Percentiles rank a stretch among this genome's conserved stretches.
Conservation (phyloP, 1,284 basidiomycete species). For the Cystobasidium sp. region DNA sequence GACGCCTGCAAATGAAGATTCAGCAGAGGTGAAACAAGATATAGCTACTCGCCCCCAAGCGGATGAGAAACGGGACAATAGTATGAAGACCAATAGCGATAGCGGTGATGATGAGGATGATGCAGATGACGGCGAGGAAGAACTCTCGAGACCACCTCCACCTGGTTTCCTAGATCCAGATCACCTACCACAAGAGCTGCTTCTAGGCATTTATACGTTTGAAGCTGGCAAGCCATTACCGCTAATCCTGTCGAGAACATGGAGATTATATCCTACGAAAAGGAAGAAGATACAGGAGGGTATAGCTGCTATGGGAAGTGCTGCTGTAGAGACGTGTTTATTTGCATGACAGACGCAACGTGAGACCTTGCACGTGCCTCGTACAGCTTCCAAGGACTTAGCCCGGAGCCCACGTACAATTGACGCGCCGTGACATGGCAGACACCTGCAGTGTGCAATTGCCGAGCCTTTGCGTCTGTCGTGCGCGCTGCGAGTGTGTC, state of each 20-base stretch:
- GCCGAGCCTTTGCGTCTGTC: not conserved
- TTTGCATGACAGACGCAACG: slow-evolving; percentile 12
- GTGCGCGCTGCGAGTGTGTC: not conserved
- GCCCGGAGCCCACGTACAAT: no score
- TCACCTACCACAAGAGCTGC: slow-evolving; percentile 47
- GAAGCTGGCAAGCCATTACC: slow-evolving; percentile 48
- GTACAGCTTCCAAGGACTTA: no score
- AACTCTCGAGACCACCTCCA: slow-evolving; percentile 51
- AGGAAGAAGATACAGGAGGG: slow-evolving; percentile 47
- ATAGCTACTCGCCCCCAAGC: not conserved
- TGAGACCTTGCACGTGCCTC: slow-evolving; percentile 9
- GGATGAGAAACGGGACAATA: not conserved
- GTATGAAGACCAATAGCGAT: slow-evolving; percentile 23
- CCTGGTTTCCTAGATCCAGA: slow-evolving; percentile 55
- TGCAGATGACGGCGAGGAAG: slow-evolving; percentile 47
- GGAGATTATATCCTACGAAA: slow-evolving; percentile 40
- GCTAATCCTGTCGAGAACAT: slow-evolving; percentile 47
- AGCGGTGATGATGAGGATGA: slow-evolving; percentile 48
- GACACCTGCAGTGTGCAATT: no score
- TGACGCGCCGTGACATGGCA: no score
- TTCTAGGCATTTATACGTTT: slow-evolving; percentile 46
- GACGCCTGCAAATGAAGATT: not conserved
- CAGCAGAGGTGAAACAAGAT: no score
- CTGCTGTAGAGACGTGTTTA: slow-evolving; percentile 37
- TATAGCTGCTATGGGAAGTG: slow-evolving; percentile 50